phyloP scores from a whole-genome alignment of 78 protist genomes.

The Dictyostelium purpureum region DNA sequence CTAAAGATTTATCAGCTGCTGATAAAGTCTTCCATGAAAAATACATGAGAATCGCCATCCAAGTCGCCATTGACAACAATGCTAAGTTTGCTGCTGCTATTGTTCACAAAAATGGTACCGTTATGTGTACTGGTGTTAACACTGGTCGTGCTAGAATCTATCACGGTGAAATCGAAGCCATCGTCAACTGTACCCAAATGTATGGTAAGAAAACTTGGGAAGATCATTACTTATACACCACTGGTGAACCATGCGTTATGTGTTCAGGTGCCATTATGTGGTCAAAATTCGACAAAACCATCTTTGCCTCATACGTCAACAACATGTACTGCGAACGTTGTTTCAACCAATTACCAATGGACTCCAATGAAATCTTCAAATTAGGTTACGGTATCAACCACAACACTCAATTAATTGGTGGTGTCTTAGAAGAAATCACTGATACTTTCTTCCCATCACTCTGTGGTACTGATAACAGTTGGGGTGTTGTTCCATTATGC shows the following conservation, averaged over 20 bases:
- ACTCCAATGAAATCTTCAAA: constrained; percentile 15
- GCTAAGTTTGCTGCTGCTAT: constrained; percentile 34
- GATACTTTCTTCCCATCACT: constrained; percentile 3
- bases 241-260: constrained; percentile 68
- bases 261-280: constrained; percentile 12
- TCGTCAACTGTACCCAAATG: constrained; percentile 10
- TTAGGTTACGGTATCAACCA: constrained; percentile 24
- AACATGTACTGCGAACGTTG: constrained; percentile 62
- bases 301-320: constrained; percentile 37
- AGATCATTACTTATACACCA: constrained; percentile 27
- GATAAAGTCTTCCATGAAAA: constrained; percentile 34
- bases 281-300: not conserved
- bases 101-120: constrained; percentile 18
- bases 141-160: not conserved
- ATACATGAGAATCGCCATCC: constrained; percentile 33
- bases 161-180: constrained; percentile 58
- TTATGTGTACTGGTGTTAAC: constrained; percentile 32
- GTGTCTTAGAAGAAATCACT: constrained; percentile 9
- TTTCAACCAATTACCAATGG: constrained; percentile 53
- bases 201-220: constrained; percentile 3
- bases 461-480: not conserved
- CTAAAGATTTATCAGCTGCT: constrained; percentile 17
- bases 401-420: constrained; percentile 16
- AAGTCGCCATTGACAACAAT: not conserved
- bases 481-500: not conserved